Base-by-base conservation (phyloP, 192 early-diverging fungal genomes). In the Dispira simplex region DNA sequence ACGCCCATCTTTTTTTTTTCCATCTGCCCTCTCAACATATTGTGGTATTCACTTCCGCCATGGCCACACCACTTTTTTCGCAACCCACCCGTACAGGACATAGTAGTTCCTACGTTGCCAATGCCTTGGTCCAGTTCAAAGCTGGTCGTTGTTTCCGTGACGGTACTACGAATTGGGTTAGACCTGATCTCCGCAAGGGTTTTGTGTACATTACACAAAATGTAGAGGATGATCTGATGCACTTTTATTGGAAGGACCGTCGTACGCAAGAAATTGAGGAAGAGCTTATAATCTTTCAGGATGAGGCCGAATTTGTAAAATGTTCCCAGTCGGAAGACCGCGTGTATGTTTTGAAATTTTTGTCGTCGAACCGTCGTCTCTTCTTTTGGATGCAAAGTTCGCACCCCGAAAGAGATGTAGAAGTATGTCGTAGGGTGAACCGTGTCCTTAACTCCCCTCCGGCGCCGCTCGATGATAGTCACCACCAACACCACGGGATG, bases 311-410 rank as follows among this genome's bases (percentile, higher is more conserved):
- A 45, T 70, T 88, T 25, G 68, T 73, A n/a, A 77, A 77, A 48
- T 80, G 78, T 14, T 49, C 57, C 49, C 78, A 79, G 69, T 67
- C 76, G 0, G 58, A 76, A 21, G 89, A 83, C 9, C 86, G 91
- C 62, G 91, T 93, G 0, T 83, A 83, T 65, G 75, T 93, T 53
- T 73, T 93, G 20, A 84, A 83, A 68, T 93, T 91, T 74, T 82
- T 84, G 70, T 83, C 88, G 2, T 90, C 89, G 18, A 78, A 73
- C 59, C 84, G 86, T 72, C 82, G 83, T 28, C 64, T 83, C 55
- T 91, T 93, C 67, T 90, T 87, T 63, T 93, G 91, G 91, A 80
- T 90, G 75, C 91, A 93, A 68, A 81, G 78, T 46, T 66, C 71
- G 8, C 81, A 85, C 51, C 70, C 76, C 18, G 76, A 79, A 18